These are phyloP conservation scores for Ophiocordyceps polyrhachis-furcata DNA, from an alignment of 2,329 filamentous ascomycete species.

Conservation along the genomic window DNA sequence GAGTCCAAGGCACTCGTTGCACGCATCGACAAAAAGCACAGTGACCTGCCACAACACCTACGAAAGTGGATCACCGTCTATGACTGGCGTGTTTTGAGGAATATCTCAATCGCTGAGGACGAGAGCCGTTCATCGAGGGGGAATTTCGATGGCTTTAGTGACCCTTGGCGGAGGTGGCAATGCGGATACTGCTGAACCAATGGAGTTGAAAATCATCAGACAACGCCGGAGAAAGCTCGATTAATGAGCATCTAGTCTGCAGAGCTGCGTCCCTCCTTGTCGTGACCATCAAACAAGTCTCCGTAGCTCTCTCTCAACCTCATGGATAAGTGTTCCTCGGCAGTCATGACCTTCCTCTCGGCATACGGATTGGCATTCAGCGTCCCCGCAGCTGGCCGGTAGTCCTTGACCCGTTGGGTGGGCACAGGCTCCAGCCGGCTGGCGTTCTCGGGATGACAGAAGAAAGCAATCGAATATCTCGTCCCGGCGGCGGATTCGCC, in stretches of 20 bases:
- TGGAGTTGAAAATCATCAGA: neutral
- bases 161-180: constrained; percentile 26
- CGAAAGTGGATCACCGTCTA: constrained; percentile 23
- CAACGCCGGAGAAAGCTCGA: no score
- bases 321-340: constrained; percentile 44
- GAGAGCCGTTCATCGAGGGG: constrained; percentile 9
- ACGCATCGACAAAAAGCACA: constrained; percentile 12
- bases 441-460: constrained; percentile 42
- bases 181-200: constrained; percentile 20
- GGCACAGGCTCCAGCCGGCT: constrained; percentile 38
- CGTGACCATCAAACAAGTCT: constrained; percentile 25
- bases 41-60: constrained; percentile 9
- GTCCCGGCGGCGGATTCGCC: constrained; percentile 31
- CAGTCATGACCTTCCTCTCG: constrained; percentile 38
- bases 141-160: constrained; percentile 15
- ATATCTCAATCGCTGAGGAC: constrained; percentile 21
- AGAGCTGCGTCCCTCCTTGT: neutral
- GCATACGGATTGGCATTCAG: constrained; percentile 26
- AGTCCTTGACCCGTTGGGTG: constrained; percentile 33
- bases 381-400: constrained; percentile 14
- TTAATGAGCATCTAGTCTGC: neutral
- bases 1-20: constrained; percentile 15
- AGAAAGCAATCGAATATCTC: constrained; percentile 49
- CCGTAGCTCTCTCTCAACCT: constrained; percentile 40
- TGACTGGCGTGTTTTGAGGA: constrained; percentile 26